Base-by-base conservation (phyloP, 306 rosid species). In the Vigna trinervia region DNA sequence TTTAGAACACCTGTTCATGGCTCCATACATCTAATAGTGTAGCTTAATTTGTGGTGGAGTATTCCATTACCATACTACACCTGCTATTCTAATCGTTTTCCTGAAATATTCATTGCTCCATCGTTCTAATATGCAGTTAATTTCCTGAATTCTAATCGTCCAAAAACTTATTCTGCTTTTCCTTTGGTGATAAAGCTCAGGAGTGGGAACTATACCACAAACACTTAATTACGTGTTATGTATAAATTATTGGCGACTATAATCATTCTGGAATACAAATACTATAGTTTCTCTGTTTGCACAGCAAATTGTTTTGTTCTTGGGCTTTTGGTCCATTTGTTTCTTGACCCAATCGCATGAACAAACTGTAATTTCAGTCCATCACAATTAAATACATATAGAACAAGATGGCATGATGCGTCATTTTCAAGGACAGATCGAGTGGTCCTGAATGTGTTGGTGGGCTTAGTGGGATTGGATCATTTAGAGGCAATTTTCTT, bases 381-480 rank as follows among this genome's bases (percentile, higher is more conserved):
- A 70, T 30, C 28, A 17, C 59, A 20, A 13, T 20, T 10, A 43
- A 10, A 9, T 41, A 9, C 47, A 9, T 10, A 41, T 10, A 19
- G 23, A 53, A 52, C 12, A 53, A 19, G 12, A 51, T n/a, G 60
- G 26, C 60, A 20, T 62, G 46, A 4, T 34, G 46, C 15, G 26
- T 62, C 69, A 36, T 36, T 34, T 26, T 12, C n/a, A 5, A 1
- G 65, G 19, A 28, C 19, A 0, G 12, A 41, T 8, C 46, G 3
- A 45, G 46, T 68, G 57, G 57, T 51, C 57, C 13, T 2, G 6
- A 13, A 30, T 51, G 15, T 50, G 30, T 50, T 50, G 7, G 14
- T 51, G 47, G 74, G 60, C 74, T 28, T 3, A 68, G n/a, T 47
- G 26, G 26, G 74, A 14, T 69, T 63, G 23, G 26, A 8, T 12